Base-by-base conservation (phyloP, 2,329 filamentous ascomycete species). In the Fusarium anguioides region DNA sequence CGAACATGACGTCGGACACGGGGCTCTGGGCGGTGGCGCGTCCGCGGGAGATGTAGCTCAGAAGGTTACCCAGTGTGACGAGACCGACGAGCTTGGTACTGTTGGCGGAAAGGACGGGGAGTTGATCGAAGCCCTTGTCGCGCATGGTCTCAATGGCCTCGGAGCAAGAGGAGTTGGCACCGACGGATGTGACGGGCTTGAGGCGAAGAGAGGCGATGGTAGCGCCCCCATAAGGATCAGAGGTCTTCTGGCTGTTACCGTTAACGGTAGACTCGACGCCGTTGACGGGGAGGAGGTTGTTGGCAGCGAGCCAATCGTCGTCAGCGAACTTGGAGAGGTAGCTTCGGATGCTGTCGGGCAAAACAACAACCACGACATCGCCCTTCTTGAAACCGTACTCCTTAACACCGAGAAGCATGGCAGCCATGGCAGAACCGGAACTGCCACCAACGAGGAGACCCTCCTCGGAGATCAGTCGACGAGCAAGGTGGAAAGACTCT, bases 251-350 rank as follows among this genome's bases (percentile, higher is more conserved):
- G 24, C 73, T 66, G 45, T 74, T 73, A 42, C 80, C 75, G 66
- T 76, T 72, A 64, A 78, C 47, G 76, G 83, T 63, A 81, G 86
- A 50, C 82, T 87, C 67, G 81, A 85, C 36, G 17, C 79, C 81
- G 64, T 80, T 79, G 66, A 80, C 76, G n/a, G 92, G 88, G 24
- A 98, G 86, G 23, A 99, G 92, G 77, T 95, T 91, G 81, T 99
- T 99, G 66, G 96, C 96, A 14, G 94, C 94, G 55, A 99, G 89
- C 96, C 96, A 99, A 83, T 98, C 96, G 76, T 99, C 96, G 77
- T 99, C 96, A 69, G 94, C 94, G 77, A 99, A 99, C 87, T 99
- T 99, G 82, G 91, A 95, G 24, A 99, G 88, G 79, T 99, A 99
- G 80, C 93, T 97, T 75, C 96, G 88, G 76, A 99, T 98, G 81